phyloP scores from a whole-genome alignment of 441 rosid species.

The Daphne laureola region DNA sequence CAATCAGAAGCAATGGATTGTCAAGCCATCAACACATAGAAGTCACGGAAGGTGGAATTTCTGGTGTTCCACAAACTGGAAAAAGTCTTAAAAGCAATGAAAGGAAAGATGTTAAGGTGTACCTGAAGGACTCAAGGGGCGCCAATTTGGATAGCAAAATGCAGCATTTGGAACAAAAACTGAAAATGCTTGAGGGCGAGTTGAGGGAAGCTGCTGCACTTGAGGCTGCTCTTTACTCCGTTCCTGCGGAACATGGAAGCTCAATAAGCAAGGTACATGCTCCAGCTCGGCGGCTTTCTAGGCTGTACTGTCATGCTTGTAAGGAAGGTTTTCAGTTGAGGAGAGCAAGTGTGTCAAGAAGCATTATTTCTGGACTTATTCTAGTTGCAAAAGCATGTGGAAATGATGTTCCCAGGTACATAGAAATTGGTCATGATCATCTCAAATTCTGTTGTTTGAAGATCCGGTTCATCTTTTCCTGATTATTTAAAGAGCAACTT shows the following conservation, averaged over 20 bases:
- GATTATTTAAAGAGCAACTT: too few relatives aligned
- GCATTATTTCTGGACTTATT: slow-evolving; percentile 71
- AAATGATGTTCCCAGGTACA: slow-evolving; percentile 91
- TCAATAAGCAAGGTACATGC: slow-evolving; percentile 90
- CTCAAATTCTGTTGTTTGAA: too few relatives aligned
- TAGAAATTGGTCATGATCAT: too few relatives aligned
- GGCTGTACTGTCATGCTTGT: slow-evolving; percentile 77
- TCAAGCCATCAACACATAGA: slow-evolving; percentile 27
- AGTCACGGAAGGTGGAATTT: slow-evolving; percentile 25
- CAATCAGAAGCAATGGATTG: slow-evolving; percentile 36
- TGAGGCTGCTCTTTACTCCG: slow-evolving; percentile 84
- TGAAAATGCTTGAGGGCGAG: slow-evolving; percentile 83
- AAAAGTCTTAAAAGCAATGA: slow-evolving; percentile 30
- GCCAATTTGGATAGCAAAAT: slow-evolving; percentile 49
- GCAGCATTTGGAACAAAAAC: slow-evolving; percentile 59
- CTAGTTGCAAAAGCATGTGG: slow-evolving; percentile 93
- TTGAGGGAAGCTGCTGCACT: slow-evolving; percentile 87
- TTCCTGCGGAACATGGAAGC: slow-evolving; percentile 90
- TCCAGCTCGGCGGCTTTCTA: slow-evolving; percentile 92
- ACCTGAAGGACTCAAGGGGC: slow-evolving; percentile 32
- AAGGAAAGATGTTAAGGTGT: slow-evolving; percentile 46
- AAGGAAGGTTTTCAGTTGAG: slow-evolving; percentile 43
- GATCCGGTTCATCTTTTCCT: too few relatives aligned
- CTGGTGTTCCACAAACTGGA: slow-evolving; percentile 21
- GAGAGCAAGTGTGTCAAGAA: slow-evolving; percentile 76